Evolutionary conservation across 257 asterid genomes (phyloP).

Genomic region (Phtheirospermum japonicum): DNA sequence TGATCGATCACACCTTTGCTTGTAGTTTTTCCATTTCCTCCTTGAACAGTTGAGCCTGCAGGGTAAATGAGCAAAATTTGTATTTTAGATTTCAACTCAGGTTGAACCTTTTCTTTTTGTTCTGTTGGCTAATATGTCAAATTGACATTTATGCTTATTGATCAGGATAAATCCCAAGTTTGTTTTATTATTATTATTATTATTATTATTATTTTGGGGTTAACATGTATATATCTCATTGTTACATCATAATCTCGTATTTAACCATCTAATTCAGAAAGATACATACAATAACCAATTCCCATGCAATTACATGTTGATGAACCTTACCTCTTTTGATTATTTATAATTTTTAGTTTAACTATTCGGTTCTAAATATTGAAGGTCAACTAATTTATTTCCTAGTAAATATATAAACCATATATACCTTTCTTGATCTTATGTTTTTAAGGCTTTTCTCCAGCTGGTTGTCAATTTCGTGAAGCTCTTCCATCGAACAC

Average conservation of each 20-base stretch:
- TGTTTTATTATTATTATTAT: too few species aligned
- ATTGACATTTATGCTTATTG: too few species aligned
- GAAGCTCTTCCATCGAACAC: conserved; percentile 47
- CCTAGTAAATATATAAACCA: background rate
- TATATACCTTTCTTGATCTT: conserved; percentile 41
- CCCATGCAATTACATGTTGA: background rate
- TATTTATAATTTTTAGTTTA: too few species aligned
- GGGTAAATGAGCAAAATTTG: background rate
- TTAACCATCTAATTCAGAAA: background rate
- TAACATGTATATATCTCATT: background rate
- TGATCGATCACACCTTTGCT: conserved; percentile 30
- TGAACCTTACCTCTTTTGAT: too few species aligned
- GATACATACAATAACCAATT: background rate
- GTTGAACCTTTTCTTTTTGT: too few species aligned
- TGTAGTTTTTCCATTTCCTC: conserved; percentile 29
- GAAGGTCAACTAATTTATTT: too few species aligned
- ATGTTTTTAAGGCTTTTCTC: conserved; percentile 44
- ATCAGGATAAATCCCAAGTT: too few species aligned
- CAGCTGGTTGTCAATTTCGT: conserved; percentile 38
- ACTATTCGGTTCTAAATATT: too few species aligned
- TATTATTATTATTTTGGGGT: too few species aligned
- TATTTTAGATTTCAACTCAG: too few species aligned
- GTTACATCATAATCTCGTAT: background rate
- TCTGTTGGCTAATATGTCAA: too few species aligned
- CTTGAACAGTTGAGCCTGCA: conserved; percentile 31